These are phyloP conservation scores for Fusarium chlamydosporum DNA, from an alignment of 2,329 filamentous ascomycete genomes.

Conservation along the genomic window DNA sequence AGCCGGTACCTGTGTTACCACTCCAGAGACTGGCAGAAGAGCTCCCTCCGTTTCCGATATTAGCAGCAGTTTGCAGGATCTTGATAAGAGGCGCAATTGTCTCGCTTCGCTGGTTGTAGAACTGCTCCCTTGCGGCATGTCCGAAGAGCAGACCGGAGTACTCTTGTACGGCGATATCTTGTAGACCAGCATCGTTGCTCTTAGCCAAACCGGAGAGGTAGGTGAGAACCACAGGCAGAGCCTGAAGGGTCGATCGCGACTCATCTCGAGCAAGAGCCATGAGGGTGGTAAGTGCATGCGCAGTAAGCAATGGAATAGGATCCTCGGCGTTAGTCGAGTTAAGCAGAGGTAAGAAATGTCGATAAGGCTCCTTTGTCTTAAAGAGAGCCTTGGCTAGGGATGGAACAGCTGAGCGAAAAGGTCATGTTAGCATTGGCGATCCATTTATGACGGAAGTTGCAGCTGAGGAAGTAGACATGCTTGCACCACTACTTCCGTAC, in stretches of 20 bases:
- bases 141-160: conserved; percentile 88
- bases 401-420: conserved; percentile 76
- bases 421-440: conserved; percentile 38
- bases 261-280: conserved; percentile 77
- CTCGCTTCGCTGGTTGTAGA: conserved; percentile 92
- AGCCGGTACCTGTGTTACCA: conserved; percentile 66
- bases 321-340: conserved; percentile 83
- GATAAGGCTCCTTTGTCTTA: conserved; percentile 82
- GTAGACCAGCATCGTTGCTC: conserved; percentile 87
- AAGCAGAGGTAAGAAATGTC: conserved; percentile 86
- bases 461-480: conserved; percentile 18
- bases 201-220: conserved; percentile 89
- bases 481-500: conserved; percentile 13
- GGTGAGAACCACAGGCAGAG: conserved; percentile 84
- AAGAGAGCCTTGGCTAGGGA: conserved; percentile 82
- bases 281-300: conserved; percentile 85
- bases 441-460: conserved; percentile 14
- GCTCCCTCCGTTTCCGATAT: conserved; percentile 75
- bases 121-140: conserved; percentile 79
- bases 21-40: conserved; percentile 74
- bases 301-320: conserved; percentile 88
- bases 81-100: conserved; percentile 85
- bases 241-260: conserved; percentile 76
- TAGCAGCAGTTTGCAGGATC: conserved; percentile 83
- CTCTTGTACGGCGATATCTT: conserved; percentile 95